phyloP scores from a whole-genome alignment of 2,329 filamentous ascomycete species.

The Colletotrichum chlorophyti region DNA sequence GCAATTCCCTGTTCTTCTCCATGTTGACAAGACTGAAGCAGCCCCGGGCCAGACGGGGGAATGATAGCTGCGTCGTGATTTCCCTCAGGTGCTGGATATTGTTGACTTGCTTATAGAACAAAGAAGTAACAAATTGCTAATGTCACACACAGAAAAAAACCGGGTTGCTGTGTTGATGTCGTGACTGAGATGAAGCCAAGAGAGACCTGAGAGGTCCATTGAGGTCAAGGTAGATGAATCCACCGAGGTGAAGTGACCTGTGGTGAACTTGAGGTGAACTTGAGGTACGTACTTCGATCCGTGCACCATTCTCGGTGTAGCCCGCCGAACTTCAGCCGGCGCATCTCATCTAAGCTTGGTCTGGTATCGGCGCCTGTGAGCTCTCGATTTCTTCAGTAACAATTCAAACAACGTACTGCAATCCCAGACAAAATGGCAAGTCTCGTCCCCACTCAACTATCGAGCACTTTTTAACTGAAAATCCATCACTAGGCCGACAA shows the following conservation, averaged over 20 bases:
- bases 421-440: conserved; percentile 15
- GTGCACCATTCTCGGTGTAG: conserved; percentile 2
- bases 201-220: neutral
- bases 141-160: too few relatives aligned
- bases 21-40: too few relatives aligned
- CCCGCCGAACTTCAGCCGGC: conserved; percentile 26
- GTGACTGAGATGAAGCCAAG: neutral
- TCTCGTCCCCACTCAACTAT: too few relatives aligned
- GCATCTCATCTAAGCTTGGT: conserved; percentile 4
- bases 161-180: neutral
- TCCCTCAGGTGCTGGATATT: neutral
- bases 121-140: too few relatives aligned
- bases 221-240: conserved; percentile 1
- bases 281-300: neutral
- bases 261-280: neutral
- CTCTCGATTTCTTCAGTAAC: neutral
- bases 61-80: conserved; percentile 4
- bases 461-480: neutral
- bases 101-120: neutral
- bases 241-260: too few relatives aligned
- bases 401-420: neutral
- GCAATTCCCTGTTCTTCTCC: conserved; percentile 9
- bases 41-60: too few relatives aligned
- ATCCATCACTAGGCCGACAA: conserved; percentile 78
- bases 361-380: neutral